These are phyloP conservation scores for Globisporangium spinosum DNA, from an alignment of 352 stramenopile genomes.

Conservation along the genomic window DNA sequence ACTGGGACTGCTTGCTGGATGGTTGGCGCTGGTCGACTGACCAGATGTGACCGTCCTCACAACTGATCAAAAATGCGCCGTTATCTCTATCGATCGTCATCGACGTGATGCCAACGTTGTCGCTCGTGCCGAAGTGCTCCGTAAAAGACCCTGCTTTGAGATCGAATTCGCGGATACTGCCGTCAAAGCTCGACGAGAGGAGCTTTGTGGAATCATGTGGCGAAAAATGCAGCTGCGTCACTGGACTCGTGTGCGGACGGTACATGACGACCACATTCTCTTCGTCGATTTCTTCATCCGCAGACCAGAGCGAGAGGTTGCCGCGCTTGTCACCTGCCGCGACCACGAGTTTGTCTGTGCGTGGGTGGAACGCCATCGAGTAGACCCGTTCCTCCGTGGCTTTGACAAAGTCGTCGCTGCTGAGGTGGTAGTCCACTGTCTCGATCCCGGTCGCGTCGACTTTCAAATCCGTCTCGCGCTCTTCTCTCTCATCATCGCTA, in stretches of 20 bases:
- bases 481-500: constrained; percentile 16
- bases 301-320: constrained; percentile 67
- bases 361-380: constrained; percentile 71
- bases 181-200: constrained; percentile 70
- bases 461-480: constrained; percentile 30
- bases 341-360: constrained; percentile 53
- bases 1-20: constrained; percentile 28
- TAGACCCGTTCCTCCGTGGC: constrained; percentile 71
- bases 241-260: constrained; percentile 54
- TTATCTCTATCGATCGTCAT: constrained; percentile 26
- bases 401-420: constrained; percentile 63
- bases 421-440: constrained; percentile 43
- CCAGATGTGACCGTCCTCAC: constrained; percentile 59
- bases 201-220: constrained; percentile 46
- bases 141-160: constrained; percentile 47
- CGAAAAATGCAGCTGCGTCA: constrained; percentile 66
- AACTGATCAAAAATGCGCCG: constrained; percentile 45
- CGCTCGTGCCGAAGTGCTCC: constrained; percentile 45
- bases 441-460: constrained; percentile 43
- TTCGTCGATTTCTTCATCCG: constrained; percentile 22
- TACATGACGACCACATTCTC: constrained; percentile 50
- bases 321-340: constrained; percentile 73
- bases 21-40: constrained; percentile 47
- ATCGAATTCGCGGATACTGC: constrained; percentile 66
- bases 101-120: constrained; percentile 56